Evolutionary conservation across 805 yeast genomes (phyloP).

Genomic region (Candida nonsorbophila): DNA sequence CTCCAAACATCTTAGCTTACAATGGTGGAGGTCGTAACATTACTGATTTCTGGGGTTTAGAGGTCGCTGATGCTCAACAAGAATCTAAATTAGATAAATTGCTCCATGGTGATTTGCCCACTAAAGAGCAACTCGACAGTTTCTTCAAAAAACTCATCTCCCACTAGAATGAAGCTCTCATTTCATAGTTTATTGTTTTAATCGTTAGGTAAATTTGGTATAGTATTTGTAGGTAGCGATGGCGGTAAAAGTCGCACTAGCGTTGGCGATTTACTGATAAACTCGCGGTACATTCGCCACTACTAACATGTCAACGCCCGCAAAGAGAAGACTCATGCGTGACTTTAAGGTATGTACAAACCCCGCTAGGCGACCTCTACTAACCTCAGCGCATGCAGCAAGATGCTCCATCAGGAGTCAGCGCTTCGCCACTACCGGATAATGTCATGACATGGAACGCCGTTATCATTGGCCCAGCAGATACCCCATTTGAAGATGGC

Average conservation of each 20-base stretch:
- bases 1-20: conserved; percentile 73
- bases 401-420: conserved; percentile 97
- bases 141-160: too few species aligned
- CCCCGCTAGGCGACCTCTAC: conserved; percentile 3
- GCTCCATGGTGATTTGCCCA: too few species aligned
- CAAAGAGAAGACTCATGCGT: conserved; percentile 98
- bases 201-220: neutral
- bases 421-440: conserved; percentile 95
- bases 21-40: conserved; percentile 79
- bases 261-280: too few species aligned
- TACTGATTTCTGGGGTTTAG: conserved; percentile 53
- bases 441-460: conserved; percentile 98
- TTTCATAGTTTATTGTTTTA: neutral
- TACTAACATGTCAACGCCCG: conserved; percentile 86
- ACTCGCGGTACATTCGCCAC: neutral
- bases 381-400: conserved; percentile 78
- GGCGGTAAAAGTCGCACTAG: too few species aligned
- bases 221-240: conserved; percentile 1
- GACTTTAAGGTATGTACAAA: conserved; percentile 74
- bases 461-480: conserved; percentile 94
- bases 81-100: too few species aligned
- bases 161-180: too few species aligned
- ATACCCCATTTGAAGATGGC: conserved; percentile 97
- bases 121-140: too few species aligned
- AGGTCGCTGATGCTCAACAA: conserved; percentile 3